Evolutionary conservation across 2,329 filamentous ascomycete genomes (phyloP).

Genomic region (Fusarium sp.): DNA sequence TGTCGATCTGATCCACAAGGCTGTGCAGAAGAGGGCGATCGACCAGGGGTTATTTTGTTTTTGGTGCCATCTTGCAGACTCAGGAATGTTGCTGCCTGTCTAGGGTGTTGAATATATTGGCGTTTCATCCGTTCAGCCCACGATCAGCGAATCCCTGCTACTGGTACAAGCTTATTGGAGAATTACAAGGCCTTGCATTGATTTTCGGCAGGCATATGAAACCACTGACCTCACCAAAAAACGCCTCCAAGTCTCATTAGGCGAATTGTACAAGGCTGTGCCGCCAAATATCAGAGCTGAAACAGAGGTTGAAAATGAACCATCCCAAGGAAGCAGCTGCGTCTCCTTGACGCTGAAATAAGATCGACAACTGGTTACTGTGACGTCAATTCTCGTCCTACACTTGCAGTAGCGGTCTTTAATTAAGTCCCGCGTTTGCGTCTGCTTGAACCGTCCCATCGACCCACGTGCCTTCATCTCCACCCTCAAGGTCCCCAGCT

Average conservation of each 20-base stretch:
- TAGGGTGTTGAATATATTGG: not conserved
- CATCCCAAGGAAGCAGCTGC: not conserved
- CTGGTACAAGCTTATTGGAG: not conserved
- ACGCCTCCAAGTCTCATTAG: not conserved
- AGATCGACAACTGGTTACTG: not conserved
- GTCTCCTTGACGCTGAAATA: not conserved
- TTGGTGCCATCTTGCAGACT: not conserved
- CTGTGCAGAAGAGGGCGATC: not conserved
- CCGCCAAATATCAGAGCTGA: not conserved
- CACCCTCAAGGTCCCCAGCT: not conserved
- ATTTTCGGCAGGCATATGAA: not conserved
- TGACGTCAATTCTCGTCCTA: conserved; percentile 14
- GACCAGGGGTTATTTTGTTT: not conserved
- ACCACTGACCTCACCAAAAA: not conserved
- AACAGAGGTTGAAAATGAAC: not conserved
- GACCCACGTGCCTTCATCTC: conserved; percentile 23
- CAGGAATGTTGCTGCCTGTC: not conserved
- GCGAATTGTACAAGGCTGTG: not conserved
- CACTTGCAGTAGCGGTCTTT: not conserved
- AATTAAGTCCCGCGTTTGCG: not conserved
- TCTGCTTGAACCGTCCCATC: not conserved
- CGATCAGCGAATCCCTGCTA: not conserved
- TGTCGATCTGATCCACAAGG: not conserved
- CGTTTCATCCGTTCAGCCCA: not conserved
- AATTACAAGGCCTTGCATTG: not conserved